A percentile compares a stretch with the other conserved stretches of the same genome.
Evolutionary conservation across 768 basidiomycete species (phyloP).

Genomic region (Plicaturopsis crispa): DNA sequence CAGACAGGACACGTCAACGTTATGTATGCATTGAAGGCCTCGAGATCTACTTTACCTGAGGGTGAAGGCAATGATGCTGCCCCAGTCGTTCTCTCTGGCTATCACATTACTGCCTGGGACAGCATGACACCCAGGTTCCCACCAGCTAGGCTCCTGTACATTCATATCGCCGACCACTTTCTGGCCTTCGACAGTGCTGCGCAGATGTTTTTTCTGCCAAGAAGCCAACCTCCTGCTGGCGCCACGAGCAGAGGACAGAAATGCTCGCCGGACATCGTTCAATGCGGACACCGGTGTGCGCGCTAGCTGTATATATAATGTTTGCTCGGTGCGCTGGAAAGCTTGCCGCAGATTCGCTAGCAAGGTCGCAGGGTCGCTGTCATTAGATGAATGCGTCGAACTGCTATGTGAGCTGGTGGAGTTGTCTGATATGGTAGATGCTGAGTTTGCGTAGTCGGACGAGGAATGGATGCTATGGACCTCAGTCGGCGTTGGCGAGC

Average conservation of each 20-base stretch:
- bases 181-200: no score
- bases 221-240: constrained; percentile 46
- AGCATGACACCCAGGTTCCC: constrained; percentile 50
- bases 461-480: no score
- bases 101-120: constrained; percentile 62
- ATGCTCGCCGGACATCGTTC: constrained; percentile 58
- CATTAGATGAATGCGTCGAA: no score
- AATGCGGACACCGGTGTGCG: constrained; percentile 34
- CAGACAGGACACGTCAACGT: no score
- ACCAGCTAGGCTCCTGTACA: constrained; percentile 57
- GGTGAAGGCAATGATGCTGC: constrained; percentile 73
- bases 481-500: no score
- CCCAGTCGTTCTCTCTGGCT: constrained; percentile 67
- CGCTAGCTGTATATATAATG: constrained; percentile 46
- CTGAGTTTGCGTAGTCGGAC: no score
- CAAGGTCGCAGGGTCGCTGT: constrained; percentile 28
- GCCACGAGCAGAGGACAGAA: constrained; percentile 43
- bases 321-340: constrained; percentile 54
- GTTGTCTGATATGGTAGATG: constrained; percentile 3
- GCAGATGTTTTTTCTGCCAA: constrained; percentile 62
- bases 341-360: constrained; percentile 44
- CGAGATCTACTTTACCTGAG: constrained; percentile 44
- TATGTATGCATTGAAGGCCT: no score
- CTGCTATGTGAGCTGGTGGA: constrained; percentile 14
- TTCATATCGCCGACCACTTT: constrained; percentile 12